Evolutionary conservation across 2,329 filamentous ascomycete species (phyloP).

Genomic region (Aspergillus transmontanensis): DNA sequence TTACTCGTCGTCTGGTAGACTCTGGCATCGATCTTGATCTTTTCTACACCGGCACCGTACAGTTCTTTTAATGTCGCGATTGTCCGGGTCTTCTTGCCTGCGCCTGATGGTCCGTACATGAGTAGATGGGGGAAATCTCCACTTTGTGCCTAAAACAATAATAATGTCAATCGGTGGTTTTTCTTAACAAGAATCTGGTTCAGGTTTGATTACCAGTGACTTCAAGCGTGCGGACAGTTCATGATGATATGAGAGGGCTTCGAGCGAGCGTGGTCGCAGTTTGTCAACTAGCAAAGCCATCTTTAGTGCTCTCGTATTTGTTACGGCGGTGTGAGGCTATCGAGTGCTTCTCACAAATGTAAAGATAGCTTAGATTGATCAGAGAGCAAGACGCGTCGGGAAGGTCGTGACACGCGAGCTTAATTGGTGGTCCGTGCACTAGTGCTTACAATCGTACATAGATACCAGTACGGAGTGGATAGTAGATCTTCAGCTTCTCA

Average conservation of each 20-base stretch:
- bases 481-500: not conserved
- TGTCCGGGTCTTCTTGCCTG: constrained; percentile 96
- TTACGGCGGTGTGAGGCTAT: not conserved
- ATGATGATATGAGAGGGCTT: constrained; percentile 77
- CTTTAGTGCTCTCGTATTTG: constrained; percentile 16
- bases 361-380: constrained; percentile 13
- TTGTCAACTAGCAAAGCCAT: constrained; percentile 70
- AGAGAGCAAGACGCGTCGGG: constrained; percentile 35
- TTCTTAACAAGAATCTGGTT: not conserved
- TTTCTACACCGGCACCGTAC: constrained; percentile 95
- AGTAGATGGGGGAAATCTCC: constrained; percentile 97
- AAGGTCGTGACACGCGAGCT: constrained; percentile 36
- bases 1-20: constrained; percentile 95
- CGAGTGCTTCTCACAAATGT: not conserved
- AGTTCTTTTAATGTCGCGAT: constrained; percentile 93
- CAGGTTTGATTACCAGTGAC: constrained; percentile 66
- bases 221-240: constrained; percentile 85
- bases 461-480: not conserved
- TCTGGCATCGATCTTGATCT: constrained; percentile 98
- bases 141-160: constrained; percentile 76
- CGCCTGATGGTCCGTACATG: constrained; percentile 93
- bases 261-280: constrained; percentile 55
- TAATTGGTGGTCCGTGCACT: constrained; percentile 42
- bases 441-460: constrained; percentile 6
- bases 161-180: not conserved